Conservation (phyloP, 2,329 filamentous ascomycete genomes). For the Zopfia rhizophila region DNA sequence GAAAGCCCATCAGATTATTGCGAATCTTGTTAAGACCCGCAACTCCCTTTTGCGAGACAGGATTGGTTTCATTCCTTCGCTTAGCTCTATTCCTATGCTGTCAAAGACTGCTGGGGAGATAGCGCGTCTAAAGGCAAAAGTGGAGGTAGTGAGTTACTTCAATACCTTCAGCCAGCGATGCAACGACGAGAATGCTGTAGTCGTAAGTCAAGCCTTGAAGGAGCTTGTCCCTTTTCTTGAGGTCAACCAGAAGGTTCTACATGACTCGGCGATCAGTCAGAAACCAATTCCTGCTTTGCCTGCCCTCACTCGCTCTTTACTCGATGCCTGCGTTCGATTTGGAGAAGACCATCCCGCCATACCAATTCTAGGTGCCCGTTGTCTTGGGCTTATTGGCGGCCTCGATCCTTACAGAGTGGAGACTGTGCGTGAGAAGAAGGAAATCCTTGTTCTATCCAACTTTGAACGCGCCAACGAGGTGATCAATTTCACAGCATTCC, state of each 20-base stretch:
- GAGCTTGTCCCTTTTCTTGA: slow-evolving; percentile 81
- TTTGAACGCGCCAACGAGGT: slow-evolving; percentile 82
- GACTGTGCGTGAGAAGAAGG: slow-evolving; percentile 76
- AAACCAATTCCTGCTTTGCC: slow-evolving; percentile 81
- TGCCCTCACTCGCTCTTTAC: slow-evolving; percentile 76
- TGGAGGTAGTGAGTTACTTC: slow-evolving; percentile 74
- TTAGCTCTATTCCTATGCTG: slow-evolving; percentile 76
- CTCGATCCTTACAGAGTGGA: slow-evolving; percentile 92
- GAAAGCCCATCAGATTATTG: slow-evolving; percentile 71
- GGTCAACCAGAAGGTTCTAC: slow-evolving; percentile 78
- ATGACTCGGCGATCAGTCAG: slow-evolving; percentile 82
- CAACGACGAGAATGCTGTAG: slow-evolving; percentile 83
- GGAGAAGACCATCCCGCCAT: slow-evolving; percentile 75
- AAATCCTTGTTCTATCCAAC: slow-evolving; percentile 89
- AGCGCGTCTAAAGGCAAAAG: slow-evolving; percentile 69
- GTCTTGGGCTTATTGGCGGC: slow-evolving; percentile 88
- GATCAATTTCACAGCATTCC: slow-evolving; percentile 84
- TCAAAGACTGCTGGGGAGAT: slow-evolving; percentile 74
- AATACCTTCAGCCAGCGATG: slow-evolving; percentile 78
- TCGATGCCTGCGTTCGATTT: slow-evolving; percentile 88
- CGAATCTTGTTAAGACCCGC: slow-evolving; percentile 72
- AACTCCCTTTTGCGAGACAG: slow-evolving; percentile 69
- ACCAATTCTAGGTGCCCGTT: slow-evolving; percentile 78
- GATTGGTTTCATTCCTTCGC: slow-evolving; percentile 80
- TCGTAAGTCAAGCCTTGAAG: slow-evolving; percentile 81